Conservation (phyloP, 768 basidiomycete genomes). For the Amanita muscaria region DNA sequence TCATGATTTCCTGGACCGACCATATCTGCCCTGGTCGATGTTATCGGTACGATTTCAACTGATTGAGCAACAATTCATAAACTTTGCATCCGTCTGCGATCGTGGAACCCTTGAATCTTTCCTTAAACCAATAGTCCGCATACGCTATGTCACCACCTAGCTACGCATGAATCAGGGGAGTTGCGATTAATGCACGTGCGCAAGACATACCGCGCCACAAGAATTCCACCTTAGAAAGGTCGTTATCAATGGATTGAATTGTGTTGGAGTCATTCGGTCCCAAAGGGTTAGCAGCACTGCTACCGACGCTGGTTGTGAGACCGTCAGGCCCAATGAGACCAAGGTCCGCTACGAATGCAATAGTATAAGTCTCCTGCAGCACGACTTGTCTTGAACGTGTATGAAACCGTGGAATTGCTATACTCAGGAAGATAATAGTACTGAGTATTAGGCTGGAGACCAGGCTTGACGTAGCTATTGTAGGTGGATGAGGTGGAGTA, state of each 20-base stretch:
- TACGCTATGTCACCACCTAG: constrained; percentile 14
- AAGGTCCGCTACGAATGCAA: constrained; percentile 13
- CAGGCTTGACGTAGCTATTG: constrained; percentile 13
- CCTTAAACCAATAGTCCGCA: constrained; percentile 15
- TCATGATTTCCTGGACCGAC: constrained; percentile 18
- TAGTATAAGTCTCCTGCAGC: constrained; percentile 11
- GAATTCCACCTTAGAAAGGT: constrained; percentile 10
- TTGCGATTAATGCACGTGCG: neutral
- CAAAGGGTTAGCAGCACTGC: constrained; percentile 11
- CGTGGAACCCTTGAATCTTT: constrained; percentile 12
- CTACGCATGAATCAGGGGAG: neutral
- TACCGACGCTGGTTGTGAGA: constrained; percentile 2
- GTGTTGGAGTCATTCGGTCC: constrained; percentile 12
- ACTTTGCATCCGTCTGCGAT: constrained; percentile 13
- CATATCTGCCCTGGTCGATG: constrained; percentile 15
- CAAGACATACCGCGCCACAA: constrained; percentile 13
- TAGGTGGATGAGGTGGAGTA: constrained; percentile 13
- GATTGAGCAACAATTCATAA: constrained; percentile 15
- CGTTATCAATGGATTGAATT: constrained; percentile 10
- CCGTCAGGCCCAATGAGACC: constrained; percentile 13
- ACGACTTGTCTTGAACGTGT: constrained; percentile 11
- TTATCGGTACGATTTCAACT: constrained; percentile 15
- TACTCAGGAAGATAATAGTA: constrained; percentile 12
- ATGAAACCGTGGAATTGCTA: constrained; percentile 5
- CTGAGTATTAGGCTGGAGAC: constrained; percentile 11